A percentile compares a stretch with the other conserved stretches of the same genome.
Conservation (phyloP, 768 basidiomycete genomes). For the Russula griseocarnosa region DNA sequence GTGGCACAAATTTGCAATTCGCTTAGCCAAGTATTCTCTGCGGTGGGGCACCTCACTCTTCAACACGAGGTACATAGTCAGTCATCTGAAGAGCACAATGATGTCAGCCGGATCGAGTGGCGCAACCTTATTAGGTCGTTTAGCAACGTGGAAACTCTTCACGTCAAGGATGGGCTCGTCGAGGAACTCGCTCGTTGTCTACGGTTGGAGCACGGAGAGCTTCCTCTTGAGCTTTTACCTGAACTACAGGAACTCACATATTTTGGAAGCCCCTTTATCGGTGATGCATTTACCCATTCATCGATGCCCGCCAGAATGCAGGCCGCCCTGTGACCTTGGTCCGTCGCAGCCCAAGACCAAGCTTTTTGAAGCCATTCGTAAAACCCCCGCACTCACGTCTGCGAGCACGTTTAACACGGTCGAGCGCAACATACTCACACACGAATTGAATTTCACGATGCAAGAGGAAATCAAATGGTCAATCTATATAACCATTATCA, state of each 20-base stretch:
- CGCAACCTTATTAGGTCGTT: not conserved
- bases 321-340: not conserved
- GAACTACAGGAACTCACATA: not conserved
- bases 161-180: not conserved
- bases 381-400: not conserved
- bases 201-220: not conserved
- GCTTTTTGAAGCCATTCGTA: no score
- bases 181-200: not conserved
- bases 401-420: conserved; percentile 12
- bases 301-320: conserved; percentile 25
- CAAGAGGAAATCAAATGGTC: conserved; percentile 49
- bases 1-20: not conserved
- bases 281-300: not conserved
- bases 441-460: conserved; percentile 63
- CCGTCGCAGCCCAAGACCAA: no score
- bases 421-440: conserved; percentile 53
- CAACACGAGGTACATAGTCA: no score
- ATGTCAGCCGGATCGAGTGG: not conserved
- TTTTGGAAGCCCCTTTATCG: not conserved
- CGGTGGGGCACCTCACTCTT: not conserved
- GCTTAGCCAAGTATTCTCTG: not conserved
- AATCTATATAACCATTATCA: no score
- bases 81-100: not conserved
- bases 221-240: not conserved
- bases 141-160: not conserved